Conservation (phyloP, 495 filamentous ascomycete genomes). For the Aspergillus affinis region DNA sequence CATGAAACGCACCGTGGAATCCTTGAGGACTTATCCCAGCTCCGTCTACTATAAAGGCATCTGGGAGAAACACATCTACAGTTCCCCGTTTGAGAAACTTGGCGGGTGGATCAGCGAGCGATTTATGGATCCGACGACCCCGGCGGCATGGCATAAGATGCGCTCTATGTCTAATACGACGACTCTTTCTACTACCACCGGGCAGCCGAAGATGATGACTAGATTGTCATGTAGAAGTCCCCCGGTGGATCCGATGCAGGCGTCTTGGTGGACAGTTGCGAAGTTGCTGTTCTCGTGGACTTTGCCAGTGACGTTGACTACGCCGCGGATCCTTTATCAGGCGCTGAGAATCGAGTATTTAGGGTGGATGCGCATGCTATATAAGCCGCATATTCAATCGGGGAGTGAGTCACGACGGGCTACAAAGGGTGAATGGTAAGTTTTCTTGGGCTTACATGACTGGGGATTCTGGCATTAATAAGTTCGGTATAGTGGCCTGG, state of each 20-base stretch:
- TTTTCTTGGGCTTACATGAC: not conserved
- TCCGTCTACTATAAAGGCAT: constrained; percentile 15
- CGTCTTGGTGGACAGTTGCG: not conserved
- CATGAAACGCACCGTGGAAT: not conserved
- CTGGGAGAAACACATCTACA: constrained; percentile 17
- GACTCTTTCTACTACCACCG: constrained; percentile 1
- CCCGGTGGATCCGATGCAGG: constrained; percentile 11
- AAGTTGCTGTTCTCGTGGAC: constrained; percentile 12
- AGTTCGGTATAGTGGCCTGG: constrained; percentile 7
- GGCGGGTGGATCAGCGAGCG: constrained; percentile 6
- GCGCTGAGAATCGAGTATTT: constrained; percentile 10
- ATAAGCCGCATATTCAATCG: constrained; percentile 9
- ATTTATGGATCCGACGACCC: constrained; percentile 12
- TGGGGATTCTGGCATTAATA: not conserved
- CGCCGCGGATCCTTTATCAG: constrained; percentile 10
- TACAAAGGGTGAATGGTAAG: constrained; percentile 11
- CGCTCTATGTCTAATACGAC: constrained; percentile 15
- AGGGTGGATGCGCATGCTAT: constrained; percentile 14
- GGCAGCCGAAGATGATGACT: constrained; percentile 13
- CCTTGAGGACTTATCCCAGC: not conserved
- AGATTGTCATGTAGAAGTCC: constrained; percentile 5
- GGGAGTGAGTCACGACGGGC: constrained; percentile 14
- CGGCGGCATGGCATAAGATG: constrained; percentile 6
- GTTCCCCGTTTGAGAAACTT: constrained; percentile 18
- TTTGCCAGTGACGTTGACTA: constrained; percentile 11